Evolutionary conservation across 257 asterid genomes (phyloP).

Genomic region (Plantago elongata): DNA sequence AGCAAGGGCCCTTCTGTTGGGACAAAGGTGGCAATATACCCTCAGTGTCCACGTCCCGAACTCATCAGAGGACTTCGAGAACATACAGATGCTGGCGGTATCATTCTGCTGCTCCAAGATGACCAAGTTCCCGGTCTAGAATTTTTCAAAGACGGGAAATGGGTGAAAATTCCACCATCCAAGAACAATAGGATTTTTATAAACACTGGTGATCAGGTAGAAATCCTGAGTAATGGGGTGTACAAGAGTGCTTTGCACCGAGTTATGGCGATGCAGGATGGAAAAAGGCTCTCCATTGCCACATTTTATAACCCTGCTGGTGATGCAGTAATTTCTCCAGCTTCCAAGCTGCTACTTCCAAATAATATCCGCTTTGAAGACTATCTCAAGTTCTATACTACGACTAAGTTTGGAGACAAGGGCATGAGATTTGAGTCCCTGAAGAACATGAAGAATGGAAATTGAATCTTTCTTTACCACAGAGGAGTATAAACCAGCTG

Average conservation of each 20-base stretch:
- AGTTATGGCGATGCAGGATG: constrained; percentile 68
- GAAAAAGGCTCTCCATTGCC: constrained; percentile 76
- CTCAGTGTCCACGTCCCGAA: constrained; percentile 61
- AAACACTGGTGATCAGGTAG: constrained; percentile 77
- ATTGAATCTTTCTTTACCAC: constrained; percentile 13
- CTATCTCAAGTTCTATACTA: constrained; percentile 51
- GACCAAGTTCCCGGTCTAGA: constrained; percentile 85
- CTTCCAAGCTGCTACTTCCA: constrained; percentile 60
- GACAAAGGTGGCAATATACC: constrained; percentile 79
- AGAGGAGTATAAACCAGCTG: not conserved
- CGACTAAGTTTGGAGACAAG: constrained; percentile 69
- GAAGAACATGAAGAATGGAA: constrained; percentile 38
- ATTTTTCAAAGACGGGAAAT: constrained; percentile 73
- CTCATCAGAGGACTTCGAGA: constrained; percentile 78
- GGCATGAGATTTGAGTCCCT: constrained; percentile 56
- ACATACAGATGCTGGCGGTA: constrained; percentile 93
- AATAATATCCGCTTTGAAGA: constrained; percentile 47
- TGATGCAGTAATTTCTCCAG: constrained; percentile 74
- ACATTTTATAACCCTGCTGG: constrained; percentile 83
- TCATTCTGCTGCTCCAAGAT: constrained; percentile 81
- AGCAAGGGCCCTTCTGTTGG: constrained; percentile 64
- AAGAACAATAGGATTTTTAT: constrained; percentile 61
- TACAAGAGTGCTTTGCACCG: constrained; percentile 74
- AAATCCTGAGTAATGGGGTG: constrained; percentile 66
- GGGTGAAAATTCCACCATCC: constrained; percentile 85